Percentiles rank a stretch among this genome's conserved stretches.
Evolutionary conservation across 73 alveolate species (phyloP).

Genomic region (Tetrahymena borealis): DNA sequence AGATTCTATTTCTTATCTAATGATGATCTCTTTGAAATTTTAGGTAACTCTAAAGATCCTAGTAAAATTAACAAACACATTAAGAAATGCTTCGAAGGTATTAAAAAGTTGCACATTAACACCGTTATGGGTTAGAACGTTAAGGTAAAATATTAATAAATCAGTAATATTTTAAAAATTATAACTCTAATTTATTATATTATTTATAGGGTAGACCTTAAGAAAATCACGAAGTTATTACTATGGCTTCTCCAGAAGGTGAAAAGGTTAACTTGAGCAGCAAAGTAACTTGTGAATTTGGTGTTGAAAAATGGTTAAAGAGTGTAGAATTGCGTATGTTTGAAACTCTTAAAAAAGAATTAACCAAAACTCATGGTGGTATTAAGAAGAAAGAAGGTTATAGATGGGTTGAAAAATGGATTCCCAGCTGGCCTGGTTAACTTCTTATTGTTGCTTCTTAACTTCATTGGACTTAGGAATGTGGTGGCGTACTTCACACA

Average conservation of each 20-base stretch:
- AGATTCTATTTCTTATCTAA: slow-evolving; percentile 99
- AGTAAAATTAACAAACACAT: slow-evolving; percentile 93
- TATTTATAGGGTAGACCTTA: slow-evolving; percentile 44
- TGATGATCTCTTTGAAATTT: slow-evolving; percentile 97
- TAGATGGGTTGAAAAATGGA: slow-evolving; percentile 65
- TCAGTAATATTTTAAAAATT: background rate
- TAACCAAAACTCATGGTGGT: slow-evolving; percentile 35
- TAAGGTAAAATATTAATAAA: slow-evolving; percentile 3
- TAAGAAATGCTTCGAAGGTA: slow-evolving; percentile 98
- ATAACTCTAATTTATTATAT: slow-evolving; percentile 12
- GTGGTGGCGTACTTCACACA: background rate
- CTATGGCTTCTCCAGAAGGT: slow-evolving; percentile 89
- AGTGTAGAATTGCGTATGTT: slow-evolving; percentile 86
- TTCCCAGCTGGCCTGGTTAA: slow-evolving; percentile 76
- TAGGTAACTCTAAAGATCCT: slow-evolving; percentile 96
- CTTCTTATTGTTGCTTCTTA: slow-evolving; percentile 73
- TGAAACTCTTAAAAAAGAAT: slow-evolving; percentile 67
- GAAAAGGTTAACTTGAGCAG: slow-evolving; percentile 75
- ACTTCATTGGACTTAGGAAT: slow-evolving; percentile 68
- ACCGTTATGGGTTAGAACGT: slow-evolving; percentile 18
- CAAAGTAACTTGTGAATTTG: slow-evolving; percentile 81
- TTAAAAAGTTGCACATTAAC: slow-evolving; percentile 60
- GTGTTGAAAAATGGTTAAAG: slow-evolving; percentile 94
- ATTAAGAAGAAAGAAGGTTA: slow-evolving; percentile 39
- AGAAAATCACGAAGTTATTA: slow-evolving; percentile 76